Conservation (phyloP, 192 early-diverging fungal species). For the Podila epigama region DNA sequence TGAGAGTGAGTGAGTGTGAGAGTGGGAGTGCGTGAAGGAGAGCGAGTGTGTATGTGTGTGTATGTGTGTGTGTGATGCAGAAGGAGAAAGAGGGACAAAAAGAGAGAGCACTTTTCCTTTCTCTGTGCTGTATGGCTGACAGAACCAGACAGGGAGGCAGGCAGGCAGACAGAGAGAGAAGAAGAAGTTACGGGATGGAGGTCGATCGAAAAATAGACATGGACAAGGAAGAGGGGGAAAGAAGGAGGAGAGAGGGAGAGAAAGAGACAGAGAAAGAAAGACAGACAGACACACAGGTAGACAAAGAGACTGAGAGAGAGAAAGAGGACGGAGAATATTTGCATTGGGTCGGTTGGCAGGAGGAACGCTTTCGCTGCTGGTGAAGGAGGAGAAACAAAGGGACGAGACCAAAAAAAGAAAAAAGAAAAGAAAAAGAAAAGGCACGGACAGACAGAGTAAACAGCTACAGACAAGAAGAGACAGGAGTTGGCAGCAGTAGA, state of each 20-base stretch:
- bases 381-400: not conserved
- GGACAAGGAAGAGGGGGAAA: not conserved
- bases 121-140: no score
- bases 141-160: no score
- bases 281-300: not conserved
- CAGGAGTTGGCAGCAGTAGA: no score
- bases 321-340: not conserved
- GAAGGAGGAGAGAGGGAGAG: not conserved
- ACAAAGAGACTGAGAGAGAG: no score
- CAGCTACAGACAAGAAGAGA: no score
- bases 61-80: not conserved
- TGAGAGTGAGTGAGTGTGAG: not conserved
- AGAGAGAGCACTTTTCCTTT: no score
- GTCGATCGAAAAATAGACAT: not conserved
- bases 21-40: not conserved
- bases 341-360: not conserved
- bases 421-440: not conserved
- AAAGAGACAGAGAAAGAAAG: not conserved
- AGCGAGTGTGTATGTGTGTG: not conserved
- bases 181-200: not conserved
- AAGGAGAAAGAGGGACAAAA: not conserved
- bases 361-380: no score
- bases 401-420: not conserved
- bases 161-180: no score
- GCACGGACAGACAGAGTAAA: not conserved